Base-by-base conservation (phyloP, 805 yeast genomes). In the Yarrowia sp. region DNA sequence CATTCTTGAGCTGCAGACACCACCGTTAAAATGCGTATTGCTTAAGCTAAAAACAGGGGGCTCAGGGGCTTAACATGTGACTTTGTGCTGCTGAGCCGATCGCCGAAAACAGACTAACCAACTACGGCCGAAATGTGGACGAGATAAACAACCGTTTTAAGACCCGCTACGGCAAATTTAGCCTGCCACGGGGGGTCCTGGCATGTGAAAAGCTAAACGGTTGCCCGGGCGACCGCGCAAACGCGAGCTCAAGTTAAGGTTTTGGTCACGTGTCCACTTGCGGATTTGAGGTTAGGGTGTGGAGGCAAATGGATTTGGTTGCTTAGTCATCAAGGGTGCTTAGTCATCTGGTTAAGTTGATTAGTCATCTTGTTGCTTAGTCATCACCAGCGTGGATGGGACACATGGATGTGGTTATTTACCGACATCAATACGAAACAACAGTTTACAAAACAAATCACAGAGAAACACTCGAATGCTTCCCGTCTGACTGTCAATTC, bases 61-160 rank as follows among this genome's bases (percentile, higher is more conserved):
- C 34, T 55, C 61, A 55, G 61, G 61, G 61, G 61, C 46, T 55
- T 38, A 20, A 52, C 63, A 55, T 55, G 63, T 55, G 63, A 55
- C 46, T 30, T 40, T 38, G 47, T 55, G 30, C 47, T n/a, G 47
- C 58, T n/a, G n/a, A 43, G 58, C 19, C 33, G 58, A 52, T 52
- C 46, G 61, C 61, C 61, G 61, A 55, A 55, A 55, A 38, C 58
- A 52, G 58, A 13, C n/a, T 14, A 15, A 9, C 5, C 6, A 12
- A n/a, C 40, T 7, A 24, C 6, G 30, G 30, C 30, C 30, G 30
- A 24, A 24, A 24, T 24, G 30, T 24, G 17, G 30, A 50, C 42
- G n/a, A 12, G 15, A 36, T 17, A 33, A 49, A 49, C 20, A 33
- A 49, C 10, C 39, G 5, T 24, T 49, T n/a, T 50, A 17, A 34